Conservation (phyloP, 129 eudicot genomes). For the Lonicera japonica region DNA sequence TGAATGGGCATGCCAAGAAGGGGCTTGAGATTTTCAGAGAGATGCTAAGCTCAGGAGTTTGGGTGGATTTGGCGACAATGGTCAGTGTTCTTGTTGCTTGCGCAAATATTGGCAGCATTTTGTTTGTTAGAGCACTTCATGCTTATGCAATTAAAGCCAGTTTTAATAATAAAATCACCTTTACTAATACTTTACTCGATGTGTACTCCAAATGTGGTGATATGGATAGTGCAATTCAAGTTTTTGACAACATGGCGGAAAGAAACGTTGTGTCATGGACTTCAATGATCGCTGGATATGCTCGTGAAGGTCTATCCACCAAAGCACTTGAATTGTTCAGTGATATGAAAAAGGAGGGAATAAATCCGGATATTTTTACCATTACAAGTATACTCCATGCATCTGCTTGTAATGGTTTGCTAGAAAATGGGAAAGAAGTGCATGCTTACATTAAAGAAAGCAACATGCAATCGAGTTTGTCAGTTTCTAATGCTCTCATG, state of each 20-base stretch:
- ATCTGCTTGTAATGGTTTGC: slow-evolving; percentile 42
- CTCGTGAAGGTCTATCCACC: slow-evolving; percentile 33
- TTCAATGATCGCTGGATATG: slow-evolving; percentile 48
- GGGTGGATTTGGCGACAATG: slow-evolving; percentile 46
- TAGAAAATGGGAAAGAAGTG: slow-evolving; percentile 49
- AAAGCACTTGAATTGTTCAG: slow-evolving; percentile 44
- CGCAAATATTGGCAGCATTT: slow-evolving; percentile 20
- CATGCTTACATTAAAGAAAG: slow-evolving; percentile 35
- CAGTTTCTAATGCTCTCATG: slow-evolving; percentile 60
- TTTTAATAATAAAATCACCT: slow-evolving; percentile 24
- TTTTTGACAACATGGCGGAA: slow-evolving; percentile 42
- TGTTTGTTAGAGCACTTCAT: slow-evolving; percentile 31
- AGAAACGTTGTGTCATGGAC: slow-evolving; percentile 65
- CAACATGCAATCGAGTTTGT: slow-evolving; percentile 31
- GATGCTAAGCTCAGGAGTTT: slow-evolving; percentile 29
- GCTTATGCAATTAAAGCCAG: slow-evolving; percentile 35
- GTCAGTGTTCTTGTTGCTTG: slow-evolving; percentile 45
- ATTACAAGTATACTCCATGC: slow-evolving; percentile 55
- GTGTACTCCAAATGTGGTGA: slow-evolving; percentile 71
- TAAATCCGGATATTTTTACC: slow-evolving; percentile 44
- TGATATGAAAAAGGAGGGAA: slow-evolving; percentile 41
- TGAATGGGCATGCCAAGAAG: slow-evolving; percentile 28
- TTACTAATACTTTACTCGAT: slow-evolving; percentile 47
- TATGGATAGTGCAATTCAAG: slow-evolving; percentile 34
- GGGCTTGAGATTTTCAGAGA: slow-evolving; percentile 37